These are phyloP conservation scores for Geosmithia flava DNA, from an alignment of 2,329 filamentous ascomycete species.

Conservation along the genomic window DNA sequence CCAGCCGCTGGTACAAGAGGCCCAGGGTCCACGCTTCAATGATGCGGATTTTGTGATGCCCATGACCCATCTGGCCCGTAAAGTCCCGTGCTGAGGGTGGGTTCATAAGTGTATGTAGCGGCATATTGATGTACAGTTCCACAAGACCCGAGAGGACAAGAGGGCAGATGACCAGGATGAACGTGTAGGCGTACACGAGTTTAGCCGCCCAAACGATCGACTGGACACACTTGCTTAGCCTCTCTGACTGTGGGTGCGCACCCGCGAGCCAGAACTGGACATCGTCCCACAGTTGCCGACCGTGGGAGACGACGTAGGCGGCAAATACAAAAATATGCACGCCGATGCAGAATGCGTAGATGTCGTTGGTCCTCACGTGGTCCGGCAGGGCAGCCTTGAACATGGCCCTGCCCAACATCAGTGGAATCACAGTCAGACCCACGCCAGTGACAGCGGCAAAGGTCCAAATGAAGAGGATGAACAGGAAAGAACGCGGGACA, in stretches of 20 bases:
- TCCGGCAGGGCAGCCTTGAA: constrained; percentile 62
- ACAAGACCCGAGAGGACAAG: constrained; percentile 67
- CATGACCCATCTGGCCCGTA: constrained; percentile 12
- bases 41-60: constrained; percentile 62
- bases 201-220: constrained; percentile 20
- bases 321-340: constrained; percentile 66
- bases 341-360: constrained; percentile 90
- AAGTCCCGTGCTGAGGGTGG: constrained; percentile 15
- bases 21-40: constrained; percentile 93
- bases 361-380: constrained; percentile 73
- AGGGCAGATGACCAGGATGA: constrained; percentile 69
- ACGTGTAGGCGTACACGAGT: constrained; percentile 63
- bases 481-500: constrained; percentile 64
- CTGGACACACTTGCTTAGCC: not conserved
- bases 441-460: constrained; percentile 86
- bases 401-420: constrained; percentile 71
- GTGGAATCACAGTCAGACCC: constrained; percentile 71
- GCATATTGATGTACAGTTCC: constrained; percentile 81
- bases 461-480: constrained; percentile 83
- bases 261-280: constrained; percentile 15
- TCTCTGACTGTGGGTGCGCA: not conserved
- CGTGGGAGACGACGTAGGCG: constrained; percentile 48
- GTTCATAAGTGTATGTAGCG: constrained; percentile 68
- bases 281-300: constrained; percentile 22
- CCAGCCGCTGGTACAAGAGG: constrained; percentile 78